These are phyloP conservation scores for Jaltomata sinuosa DNA, from an alignment of 257 asterid genomes.

Conservation along the genomic window DNA sequence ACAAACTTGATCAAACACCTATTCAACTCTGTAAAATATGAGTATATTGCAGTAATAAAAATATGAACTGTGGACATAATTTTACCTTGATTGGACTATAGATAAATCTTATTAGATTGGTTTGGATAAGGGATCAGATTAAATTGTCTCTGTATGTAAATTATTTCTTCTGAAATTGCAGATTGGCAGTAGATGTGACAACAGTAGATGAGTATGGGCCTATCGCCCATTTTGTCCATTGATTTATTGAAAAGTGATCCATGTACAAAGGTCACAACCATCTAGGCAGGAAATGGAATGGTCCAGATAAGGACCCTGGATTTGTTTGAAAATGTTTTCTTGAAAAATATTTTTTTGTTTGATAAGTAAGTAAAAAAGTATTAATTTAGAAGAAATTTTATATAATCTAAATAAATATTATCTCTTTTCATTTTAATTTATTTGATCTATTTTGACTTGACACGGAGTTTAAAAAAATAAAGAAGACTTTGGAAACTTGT, in stretches of 20 bases:
- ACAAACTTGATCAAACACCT: no score
- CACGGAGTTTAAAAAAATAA: no score
- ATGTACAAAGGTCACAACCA: not conserved
- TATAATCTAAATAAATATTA: no score
- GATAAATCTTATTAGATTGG: not conserved
- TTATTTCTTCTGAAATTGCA: not conserved
- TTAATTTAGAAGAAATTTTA: no score
- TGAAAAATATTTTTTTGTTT: no score
- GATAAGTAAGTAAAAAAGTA: no score
- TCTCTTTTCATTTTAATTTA: no score
- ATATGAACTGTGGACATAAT: not conserved
- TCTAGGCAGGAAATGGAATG: not conserved
- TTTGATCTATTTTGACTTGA: no score
- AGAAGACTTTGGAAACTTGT: no score
- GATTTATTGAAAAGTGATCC: not conserved
- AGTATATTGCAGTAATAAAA: no score
- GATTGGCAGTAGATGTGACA: not conserved
- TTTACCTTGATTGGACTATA: not conserved
- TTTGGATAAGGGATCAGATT: not conserved
- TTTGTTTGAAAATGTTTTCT: no score
- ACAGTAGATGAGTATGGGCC: not conserved
- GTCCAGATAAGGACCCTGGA: not conserved
- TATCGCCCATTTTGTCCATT: not conserved
- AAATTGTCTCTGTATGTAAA: not conserved
- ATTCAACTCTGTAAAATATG: no score